Percentiles rank a stretch among this genome's conserved stretches.
Conservation (phyloP, 129 eudicot species). For the Flaveria bidentis region DNA sequence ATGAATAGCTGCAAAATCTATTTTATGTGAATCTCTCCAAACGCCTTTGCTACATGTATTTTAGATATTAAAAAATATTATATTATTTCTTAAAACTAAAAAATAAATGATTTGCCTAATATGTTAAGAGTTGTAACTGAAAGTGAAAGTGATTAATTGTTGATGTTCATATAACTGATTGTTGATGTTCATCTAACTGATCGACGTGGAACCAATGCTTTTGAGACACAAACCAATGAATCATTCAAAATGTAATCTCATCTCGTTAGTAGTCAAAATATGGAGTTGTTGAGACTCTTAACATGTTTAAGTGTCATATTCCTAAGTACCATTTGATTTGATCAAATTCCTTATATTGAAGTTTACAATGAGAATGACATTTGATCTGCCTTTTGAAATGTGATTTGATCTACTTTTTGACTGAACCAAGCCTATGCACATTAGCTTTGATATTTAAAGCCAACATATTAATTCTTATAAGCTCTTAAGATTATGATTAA, state of each 20-base stretch:
- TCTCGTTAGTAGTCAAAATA: neutral
- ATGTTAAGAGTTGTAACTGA: too few species aligned
- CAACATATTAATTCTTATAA: neutral
- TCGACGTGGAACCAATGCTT: neutral
- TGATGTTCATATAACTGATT: neutral
- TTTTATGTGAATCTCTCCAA: too few species aligned
- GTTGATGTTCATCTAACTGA: neutral
- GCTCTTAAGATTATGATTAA: neutral
- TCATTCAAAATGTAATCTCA: neutral
- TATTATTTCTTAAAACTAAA: too few species aligned
- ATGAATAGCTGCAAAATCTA: too few species aligned
- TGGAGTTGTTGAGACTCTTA: slow-evolving; percentile 9
- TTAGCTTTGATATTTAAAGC: neutral
- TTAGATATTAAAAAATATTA: too few species aligned
- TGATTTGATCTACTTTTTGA: neutral
- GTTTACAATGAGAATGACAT: neutral
- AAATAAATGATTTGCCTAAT: too few species aligned
- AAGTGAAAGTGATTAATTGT: neutral
- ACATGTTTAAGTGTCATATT: neutral
- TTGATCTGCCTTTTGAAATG: neutral
- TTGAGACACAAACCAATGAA: neutral
- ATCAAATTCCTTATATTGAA: neutral
- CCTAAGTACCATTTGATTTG: neutral
- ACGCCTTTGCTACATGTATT: too few species aligned
- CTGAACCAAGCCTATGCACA: neutral